Conservation (phyloP, 768 basidiomycete species). For the Suillus americanus region DNA sequence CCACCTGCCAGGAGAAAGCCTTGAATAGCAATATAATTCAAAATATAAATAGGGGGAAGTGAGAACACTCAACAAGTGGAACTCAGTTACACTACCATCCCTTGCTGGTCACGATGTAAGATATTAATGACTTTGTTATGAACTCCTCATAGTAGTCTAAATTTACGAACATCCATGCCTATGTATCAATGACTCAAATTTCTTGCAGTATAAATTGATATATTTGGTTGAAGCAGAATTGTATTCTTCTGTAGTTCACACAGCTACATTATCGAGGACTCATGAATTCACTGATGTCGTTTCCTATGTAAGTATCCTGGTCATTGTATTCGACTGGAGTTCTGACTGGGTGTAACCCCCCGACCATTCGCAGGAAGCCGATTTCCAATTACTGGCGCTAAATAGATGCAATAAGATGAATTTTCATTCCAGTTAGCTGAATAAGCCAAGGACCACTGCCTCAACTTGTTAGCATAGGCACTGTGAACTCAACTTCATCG, state of each 20-base stretch:
- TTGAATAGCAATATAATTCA: neutral
- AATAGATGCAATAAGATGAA: too few species aligned
- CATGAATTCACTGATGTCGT: neutral
- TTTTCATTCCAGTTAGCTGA: too few species aligned
- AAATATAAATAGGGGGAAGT: neutral
- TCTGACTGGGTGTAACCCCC: too few species aligned
- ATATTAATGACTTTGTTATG: neutral
- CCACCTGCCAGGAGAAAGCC: neutral
- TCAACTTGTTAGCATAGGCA: too few species aligned
- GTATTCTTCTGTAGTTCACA: neutral
- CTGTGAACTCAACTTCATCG: too few species aligned
- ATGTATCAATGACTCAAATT: neutral
- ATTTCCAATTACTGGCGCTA: too few species aligned
- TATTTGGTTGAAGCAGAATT: neutral
- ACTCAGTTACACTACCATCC: neutral
- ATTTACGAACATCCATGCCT: neutral
- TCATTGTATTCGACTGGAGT: too few species aligned
- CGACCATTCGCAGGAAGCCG: too few species aligned
- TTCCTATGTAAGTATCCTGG: too few species aligned
- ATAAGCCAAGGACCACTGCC: too few species aligned
- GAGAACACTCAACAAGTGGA: neutral
- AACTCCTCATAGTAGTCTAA: neutral
- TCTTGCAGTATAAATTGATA: neutral
- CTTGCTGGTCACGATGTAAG: neutral
- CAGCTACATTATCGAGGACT: neutral